phyloP scores from a whole-genome alignment of 176 grass and related monocot genomes.

The Oryza rufipogon region DNA sequence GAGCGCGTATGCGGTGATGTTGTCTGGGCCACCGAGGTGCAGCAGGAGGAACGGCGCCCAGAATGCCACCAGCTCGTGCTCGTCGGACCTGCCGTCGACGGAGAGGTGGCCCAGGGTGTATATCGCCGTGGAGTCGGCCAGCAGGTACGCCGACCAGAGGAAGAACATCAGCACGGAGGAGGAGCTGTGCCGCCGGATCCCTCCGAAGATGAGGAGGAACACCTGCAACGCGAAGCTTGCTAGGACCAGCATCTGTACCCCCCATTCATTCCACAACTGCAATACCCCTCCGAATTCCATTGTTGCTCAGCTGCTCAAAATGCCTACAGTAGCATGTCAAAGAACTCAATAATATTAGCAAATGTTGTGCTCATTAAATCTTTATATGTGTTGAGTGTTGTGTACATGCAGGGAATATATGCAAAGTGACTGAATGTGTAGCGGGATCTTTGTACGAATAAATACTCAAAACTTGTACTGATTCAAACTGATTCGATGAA shows the following conservation, averaged over 20 bases:
- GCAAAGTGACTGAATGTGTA: no score
- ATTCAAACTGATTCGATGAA: no score
- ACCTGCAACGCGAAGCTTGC: not conserved
- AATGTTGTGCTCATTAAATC: no score
- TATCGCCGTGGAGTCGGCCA: slow-evolving; percentile 29
- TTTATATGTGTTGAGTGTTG: no score
- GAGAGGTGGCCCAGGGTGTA: slow-evolving; percentile 32
- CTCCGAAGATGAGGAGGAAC: not conserved
- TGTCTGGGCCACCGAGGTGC: slow-evolving; percentile 50
- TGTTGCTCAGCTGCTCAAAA: not conserved
- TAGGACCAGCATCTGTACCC: not conserved
- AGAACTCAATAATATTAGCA: not conserved
- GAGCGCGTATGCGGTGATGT: slow-evolving; percentile 44
- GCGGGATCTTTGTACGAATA: no score
- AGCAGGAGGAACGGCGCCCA: slow-evolving; percentile 46
- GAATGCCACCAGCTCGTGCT: not conserved
- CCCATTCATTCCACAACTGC: not conserved
- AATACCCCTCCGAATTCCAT: not conserved
- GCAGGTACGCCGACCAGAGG: slow-evolving; percentile 40
- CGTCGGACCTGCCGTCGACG: not conserved
- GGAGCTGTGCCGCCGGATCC: not conserved
- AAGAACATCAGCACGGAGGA: not conserved
- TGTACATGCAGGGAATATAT: no score
- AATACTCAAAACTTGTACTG: no score
- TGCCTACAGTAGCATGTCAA: not conserved